Percentiles rank a stretch among this genome's conserved stretches.
Conservation (phyloP, 345 rosid species). For the Gossypium bickii region DNA sequence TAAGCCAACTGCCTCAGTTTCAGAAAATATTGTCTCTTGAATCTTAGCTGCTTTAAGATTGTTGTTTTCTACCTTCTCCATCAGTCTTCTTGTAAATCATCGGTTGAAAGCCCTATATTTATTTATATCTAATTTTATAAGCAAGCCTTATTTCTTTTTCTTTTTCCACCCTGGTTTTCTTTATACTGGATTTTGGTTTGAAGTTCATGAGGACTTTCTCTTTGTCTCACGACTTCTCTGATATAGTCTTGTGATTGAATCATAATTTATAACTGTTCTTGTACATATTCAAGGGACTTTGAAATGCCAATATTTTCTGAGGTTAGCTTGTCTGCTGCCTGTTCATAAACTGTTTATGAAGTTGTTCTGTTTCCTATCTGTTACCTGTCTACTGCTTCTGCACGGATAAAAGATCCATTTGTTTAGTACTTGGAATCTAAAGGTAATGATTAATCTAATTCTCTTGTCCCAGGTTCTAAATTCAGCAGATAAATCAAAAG, state of each 20-base stretch:
- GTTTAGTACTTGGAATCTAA: background rate
- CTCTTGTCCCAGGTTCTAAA: conserved; percentile 42
- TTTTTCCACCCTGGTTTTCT: too few species aligned
- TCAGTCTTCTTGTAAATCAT: background rate
- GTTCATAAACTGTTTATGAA: too few species aligned
- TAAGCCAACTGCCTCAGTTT: conserved; percentile 26
- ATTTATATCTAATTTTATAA: background rate
- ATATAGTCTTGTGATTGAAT: too few species aligned
- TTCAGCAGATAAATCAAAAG: conserved; percentile 68
- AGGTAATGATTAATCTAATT: background rate
- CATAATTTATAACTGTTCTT: too few species aligned
- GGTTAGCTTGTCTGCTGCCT: too few species aligned
- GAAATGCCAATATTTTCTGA: too few species aligned
- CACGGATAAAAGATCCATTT: background rate
- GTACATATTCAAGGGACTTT: too few species aligned
- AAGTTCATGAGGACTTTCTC: too few species aligned
- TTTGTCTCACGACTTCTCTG: too few species aligned
- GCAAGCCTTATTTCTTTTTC: too few species aligned
- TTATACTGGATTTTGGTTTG: too few species aligned
- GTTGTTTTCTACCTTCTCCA: background rate
- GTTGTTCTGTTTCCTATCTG: too few species aligned
- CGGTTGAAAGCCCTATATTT: background rate
- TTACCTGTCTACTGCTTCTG: background rate
- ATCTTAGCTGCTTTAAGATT: background rate
- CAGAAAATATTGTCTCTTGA: background rate